phyloP scores from a whole-genome alignment of 441 rosid genomes.

The Mallotus japonicus region DNA sequence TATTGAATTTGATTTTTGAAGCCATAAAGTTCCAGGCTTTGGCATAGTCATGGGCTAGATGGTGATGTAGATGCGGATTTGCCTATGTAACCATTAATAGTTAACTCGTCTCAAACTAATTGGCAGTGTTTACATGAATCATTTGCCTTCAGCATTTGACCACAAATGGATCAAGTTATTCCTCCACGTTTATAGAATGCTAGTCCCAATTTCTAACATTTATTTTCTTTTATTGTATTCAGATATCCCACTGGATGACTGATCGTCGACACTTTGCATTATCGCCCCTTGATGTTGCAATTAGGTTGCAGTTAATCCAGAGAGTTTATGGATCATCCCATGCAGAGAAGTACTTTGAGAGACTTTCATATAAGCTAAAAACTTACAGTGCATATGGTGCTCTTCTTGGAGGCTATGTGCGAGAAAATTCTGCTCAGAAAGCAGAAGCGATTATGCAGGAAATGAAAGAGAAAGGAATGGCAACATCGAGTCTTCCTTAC shows the following conservation, averaged over 20 bases:
- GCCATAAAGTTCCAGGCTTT: background rate
- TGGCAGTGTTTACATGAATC: background rate
- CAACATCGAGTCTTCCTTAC: conserved; percentile 23
- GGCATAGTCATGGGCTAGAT: background rate
- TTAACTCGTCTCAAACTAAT: background rate
- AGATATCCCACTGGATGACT: conserved; percentile 35
- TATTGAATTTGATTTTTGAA: background rate
- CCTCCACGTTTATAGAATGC: background rate
- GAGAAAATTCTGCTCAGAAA: conserved; percentile 19
- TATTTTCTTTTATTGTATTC: background rate
- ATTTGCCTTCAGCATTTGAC: background rate
- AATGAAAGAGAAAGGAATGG: conserved; percentile 32
- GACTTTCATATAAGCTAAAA: conserved; percentile 21
- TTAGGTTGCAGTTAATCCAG: conserved; percentile 21
- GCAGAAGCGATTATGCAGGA: conserved; percentile 40
- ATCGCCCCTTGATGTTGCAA: conserved; percentile 22
- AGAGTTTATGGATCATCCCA: conserved; percentile 26
- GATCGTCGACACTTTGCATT: background rate
- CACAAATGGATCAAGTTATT: background rate
- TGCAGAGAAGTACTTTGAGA: conserved; percentile 26
- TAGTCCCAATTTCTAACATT: background rate
- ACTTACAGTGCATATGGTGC: conserved; percentile 26
- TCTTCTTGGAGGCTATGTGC: conserved; percentile 32
- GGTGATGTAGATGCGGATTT: background rate
- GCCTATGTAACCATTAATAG: no score